These are phyloP conservation scores for Phytophthora hibernalis DNA, from an alignment of 352 stramenopile genomes.

Conservation along the genomic window DNA sequence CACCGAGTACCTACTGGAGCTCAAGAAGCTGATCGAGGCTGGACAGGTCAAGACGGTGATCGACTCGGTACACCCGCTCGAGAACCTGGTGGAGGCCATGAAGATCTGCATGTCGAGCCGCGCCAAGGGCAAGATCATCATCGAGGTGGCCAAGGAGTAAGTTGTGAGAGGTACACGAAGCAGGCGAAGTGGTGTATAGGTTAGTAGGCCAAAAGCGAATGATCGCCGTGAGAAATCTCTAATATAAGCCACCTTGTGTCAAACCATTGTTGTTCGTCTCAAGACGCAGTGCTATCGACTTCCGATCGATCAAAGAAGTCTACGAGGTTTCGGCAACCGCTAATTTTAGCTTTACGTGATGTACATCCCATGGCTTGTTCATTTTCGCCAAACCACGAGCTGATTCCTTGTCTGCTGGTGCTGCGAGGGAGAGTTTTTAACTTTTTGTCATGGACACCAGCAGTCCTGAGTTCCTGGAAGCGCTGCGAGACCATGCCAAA, in stretches of 20 bases:
- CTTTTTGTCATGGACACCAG: slow-evolving; percentile 42
- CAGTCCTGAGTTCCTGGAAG: slow-evolving; percentile 67
- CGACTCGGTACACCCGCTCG: slow-evolving; percentile 59
- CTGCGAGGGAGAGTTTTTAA: neutral
- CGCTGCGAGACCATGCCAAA: slow-evolving; percentile 62
- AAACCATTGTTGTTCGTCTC: no score
- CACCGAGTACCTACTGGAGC: slow-evolving; percentile 22
- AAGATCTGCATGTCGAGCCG: slow-evolving; percentile 57
- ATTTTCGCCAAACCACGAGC: neutral
- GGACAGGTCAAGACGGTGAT: slow-evolving; percentile 49
- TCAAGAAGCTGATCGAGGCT: slow-evolving; percentile 47
- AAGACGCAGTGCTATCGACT: no score
- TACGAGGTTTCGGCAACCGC: slow-evolving; percentile 11
- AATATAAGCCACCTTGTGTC: no score
- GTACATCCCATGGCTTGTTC: slow-evolving; percentile 13
- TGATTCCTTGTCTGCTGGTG: neutral
- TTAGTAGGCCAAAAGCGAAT: no score
- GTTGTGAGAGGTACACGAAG: no score
- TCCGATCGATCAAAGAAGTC: neutral
- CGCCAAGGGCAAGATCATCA: slow-evolving; percentile 71
- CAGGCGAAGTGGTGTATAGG: no score
- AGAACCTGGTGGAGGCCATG: slow-evolving; percentile 58
- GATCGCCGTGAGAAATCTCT: no score
- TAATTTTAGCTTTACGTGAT: slow-evolving; percentile 25
- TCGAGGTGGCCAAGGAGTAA: slow-evolving; percentile 51